Base-by-base conservation (phyloP, 2,329 filamentous ascomycete genomes). In the Aspergillus unguis region DNA sequence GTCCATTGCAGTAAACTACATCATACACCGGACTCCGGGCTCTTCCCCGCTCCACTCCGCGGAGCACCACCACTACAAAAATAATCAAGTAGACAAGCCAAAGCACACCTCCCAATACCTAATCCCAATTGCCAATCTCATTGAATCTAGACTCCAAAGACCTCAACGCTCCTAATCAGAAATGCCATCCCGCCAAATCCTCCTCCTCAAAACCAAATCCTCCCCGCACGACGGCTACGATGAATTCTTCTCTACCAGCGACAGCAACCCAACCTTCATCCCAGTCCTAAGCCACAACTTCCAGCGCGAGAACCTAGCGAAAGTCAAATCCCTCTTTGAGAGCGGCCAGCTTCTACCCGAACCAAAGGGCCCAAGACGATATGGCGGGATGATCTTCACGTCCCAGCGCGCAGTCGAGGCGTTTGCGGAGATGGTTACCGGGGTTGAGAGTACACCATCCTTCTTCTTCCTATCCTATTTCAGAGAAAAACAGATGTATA, bases 361-460 rank as follows among this genome's bases (percentile, higher is more conserved):
- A 1, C 49, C 56, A 1, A 48, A 26, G 0, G 44, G 57, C 28
- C 17, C 17, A 17, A 17, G 17, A 17, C 63, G 62, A 57, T 78
- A 77, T 59, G 76, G 76, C 27, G 76, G 76, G 1, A 57, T 79
- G 44, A 76, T 79, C 52, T 77, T 79, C 58, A 79, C 76, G 9
- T 77, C 74, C 51, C 76, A 78, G 59, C 64, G 76, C 32, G 75
- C 76, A 3, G 76, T 78, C 1, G 76, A 78, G 51, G 76, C 67
- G 0, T 75, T 78, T 56, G 65, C 68, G 7, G 58, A 62, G 3
- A 58, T 71, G 31, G 59, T 69, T 8, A 57, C 45, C 28, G 58
- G 68, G 68, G 64, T 53, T 63, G 50, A 52, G 8, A 27, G 58
- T 60, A 17, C 17, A 17, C 17, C 17, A 17, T 17, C 17, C 17